Evolutionary conservation across 202 grass and related monocot species (phyloP).

Genomic region (Musa balbisiana): DNA sequence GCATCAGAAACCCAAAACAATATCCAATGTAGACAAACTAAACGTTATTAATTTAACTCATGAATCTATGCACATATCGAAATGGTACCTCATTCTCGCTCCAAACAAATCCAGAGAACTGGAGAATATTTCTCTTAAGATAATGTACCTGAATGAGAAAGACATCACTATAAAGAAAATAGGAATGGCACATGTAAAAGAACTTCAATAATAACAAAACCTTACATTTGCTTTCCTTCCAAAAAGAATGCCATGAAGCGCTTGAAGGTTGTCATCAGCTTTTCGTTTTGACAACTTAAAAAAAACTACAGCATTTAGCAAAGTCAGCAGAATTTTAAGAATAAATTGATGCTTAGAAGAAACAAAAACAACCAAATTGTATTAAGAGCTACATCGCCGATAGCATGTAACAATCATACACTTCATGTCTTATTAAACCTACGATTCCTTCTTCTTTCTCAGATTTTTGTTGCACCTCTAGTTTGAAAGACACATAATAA

Average conservation of each 20-base stretch:
- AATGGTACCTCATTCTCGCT: slow-evolving; percentile 34
- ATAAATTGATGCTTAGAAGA: not conserved
- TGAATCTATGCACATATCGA: no score
- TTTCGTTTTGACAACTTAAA: slow-evolving; percentile 95
- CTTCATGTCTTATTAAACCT: no score
- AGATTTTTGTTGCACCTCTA: no score
- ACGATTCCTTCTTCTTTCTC: no score
- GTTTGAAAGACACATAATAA: no score
- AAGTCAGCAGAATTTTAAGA: not conserved
- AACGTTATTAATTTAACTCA: not conserved
- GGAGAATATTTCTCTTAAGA: slow-evolving; percentile 78
- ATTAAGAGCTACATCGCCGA: no score
- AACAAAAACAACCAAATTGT: no score
- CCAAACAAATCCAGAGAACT: slow-evolving; percentile 97
- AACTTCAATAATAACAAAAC: not conserved
- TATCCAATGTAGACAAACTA: not conserved
- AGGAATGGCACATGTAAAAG: slow-evolving; percentile 1
- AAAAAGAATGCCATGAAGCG: slow-evolving; percentile 71
- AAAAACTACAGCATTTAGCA: slow-evolving; percentile 38
- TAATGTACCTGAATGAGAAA: slow-evolving; percentile 49
- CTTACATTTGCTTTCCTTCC: slow-evolving; percentile 85
- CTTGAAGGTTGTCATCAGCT: slow-evolving; percentile 69
- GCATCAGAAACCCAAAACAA: not conserved
- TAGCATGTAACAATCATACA: no score
- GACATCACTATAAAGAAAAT: slow-evolving; percentile 13